Base-by-base conservation (phyloP, 129 eudicot genomes). In the sunflower (Helianthus annuus) region DNA sequence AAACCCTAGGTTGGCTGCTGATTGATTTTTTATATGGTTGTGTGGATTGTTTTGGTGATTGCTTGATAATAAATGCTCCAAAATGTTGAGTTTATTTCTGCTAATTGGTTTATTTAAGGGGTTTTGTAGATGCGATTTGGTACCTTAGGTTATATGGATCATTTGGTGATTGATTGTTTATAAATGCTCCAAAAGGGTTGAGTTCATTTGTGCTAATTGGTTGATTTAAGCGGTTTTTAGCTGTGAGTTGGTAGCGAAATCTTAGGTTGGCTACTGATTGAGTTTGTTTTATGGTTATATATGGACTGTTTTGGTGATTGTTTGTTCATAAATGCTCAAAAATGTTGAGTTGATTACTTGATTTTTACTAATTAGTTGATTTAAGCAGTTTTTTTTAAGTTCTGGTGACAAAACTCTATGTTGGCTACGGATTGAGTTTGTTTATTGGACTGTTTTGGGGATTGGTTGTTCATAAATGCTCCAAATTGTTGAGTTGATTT, bases 121-220 rank as follows among this genome's bases (percentile, higher is more conserved):
- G 4, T 19, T 24, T 1, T 3, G 12, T 16, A 34, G 46, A 1
- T 49, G 14, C 49, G 11, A 22, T 66, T 4, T 67, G 45, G 27
- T 68, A 14, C 45, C 60, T n/a, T 68, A 69, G 62, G 4, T 53
- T 7, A 53, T n/a, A 16, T 15, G 59, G 44, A 48, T 68, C 59
- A 69, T 16, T 17, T 19, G 40, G 38, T 51, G 64, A 53, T 70
- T 12, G 29, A 3, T 53, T 29, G 19, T 53, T 69, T 17, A 3
- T 53, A 53, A 40, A 7, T 40, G 45, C 8, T 38, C 7, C n/a
- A 9, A 10, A 64, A 64, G 16, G 2, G 0, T 12, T 49, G 55
- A 49, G 55, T 49, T 49, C 1, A 14, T 49, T 49, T 49, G 2
- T 49, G 55, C 5, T 49, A 10, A 8, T 48, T 49, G 36, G 38